Conservation (phyloP, 768 basidiomycete genomes). For the Rhodotorula toruloides region DNA sequence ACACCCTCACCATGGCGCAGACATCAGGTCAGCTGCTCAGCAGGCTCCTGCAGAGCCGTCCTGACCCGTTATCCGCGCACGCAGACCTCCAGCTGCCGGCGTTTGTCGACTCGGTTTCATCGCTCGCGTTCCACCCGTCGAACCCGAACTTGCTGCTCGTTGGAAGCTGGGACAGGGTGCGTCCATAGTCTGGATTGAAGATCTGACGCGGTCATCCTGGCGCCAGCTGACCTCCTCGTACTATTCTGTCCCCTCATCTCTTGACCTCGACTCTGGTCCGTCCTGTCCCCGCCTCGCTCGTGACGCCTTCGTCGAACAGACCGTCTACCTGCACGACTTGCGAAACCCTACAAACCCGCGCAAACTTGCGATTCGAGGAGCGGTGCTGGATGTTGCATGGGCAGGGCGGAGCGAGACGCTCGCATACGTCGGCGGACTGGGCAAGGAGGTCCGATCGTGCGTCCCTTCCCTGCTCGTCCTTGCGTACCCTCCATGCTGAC, state of each 20-base stretch:
- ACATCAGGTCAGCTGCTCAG: too few relatives aligned
- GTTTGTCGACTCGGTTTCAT: constrained; percentile 42
- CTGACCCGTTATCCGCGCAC: too few relatives aligned
- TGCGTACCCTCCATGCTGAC: not conserved
- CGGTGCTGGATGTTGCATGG: constrained; percentile 74
- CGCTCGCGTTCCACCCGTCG: constrained; percentile 69
- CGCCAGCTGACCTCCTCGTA: not conserved
- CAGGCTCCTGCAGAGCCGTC: too few relatives aligned
- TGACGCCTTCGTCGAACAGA: too few relatives aligned
- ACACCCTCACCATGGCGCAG: too few relatives aligned
- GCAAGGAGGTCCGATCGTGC: constrained; percentile 74
- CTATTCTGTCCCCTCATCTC: constrained; percentile 7
- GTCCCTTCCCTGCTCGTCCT: constrained; percentile 43
- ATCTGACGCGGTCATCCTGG: not conserved
- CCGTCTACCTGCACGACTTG: constrained; percentile 58
- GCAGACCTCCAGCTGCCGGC: constrained; percentile 32
- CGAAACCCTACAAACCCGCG: constrained; percentile 58
- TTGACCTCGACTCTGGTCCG: constrained; percentile 42
- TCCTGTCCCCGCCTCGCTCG: constrained; percentile 43
- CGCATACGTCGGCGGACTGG: constrained; percentile 81
- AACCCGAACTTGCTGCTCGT: constrained; percentile 74
- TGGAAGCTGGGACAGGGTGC: constrained; percentile 81
- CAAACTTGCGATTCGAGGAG: constrained; percentile 84
- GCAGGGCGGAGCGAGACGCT: constrained; percentile 48
- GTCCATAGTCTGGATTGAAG: constrained; percentile 34